Evolutionary conservation across 2,329 filamentous ascomycete species (phyloP), one percentile per base, ranked within the genome.

Genomic region (Helicocarpus griseus): DNA sequence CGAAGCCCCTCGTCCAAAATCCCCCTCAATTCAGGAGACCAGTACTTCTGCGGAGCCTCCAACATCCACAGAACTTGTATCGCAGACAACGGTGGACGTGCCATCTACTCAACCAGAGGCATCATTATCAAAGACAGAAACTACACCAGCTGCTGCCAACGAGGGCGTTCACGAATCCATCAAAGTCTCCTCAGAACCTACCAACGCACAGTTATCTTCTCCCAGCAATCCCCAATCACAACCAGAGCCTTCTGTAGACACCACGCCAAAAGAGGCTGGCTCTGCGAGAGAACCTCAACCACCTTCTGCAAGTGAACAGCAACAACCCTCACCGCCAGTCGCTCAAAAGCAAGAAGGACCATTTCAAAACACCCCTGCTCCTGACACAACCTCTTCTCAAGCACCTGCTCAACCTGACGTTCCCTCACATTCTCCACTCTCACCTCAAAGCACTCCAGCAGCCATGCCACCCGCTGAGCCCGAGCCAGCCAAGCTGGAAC

Each of bases 1-100:
- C 22, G 29, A 38, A 24, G 52, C 60, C 5, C 63, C 65, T 5
- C 58, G 63, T 35, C 63, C 65, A 5, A 66, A 66, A 52, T 64
- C 64, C 5, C 62, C 62, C 14, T 24, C 17, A 24, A 53, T 55
- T 9, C 53, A 53, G 31, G 51, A 43, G 29, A 26, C 29, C 28
- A n/a, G 24, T 33, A n/a, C 48, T 44, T 24, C 29, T 5, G 17
- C 48, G 19, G 14, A 14, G 8, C 36, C 41, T 8, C 43, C 14
- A 29, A 26, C 40, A 4, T 48, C 50, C 19, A 31, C 44, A 21
- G 33, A 40, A 3, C 17, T 33, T 14, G 38, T 33, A 9, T 39
- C 38, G 8, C 38, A 50, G 5, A 43, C 48, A 5, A 14, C 38
- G 6, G 21, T 26, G 21, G 48, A 43, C 22, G 9, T 35, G 36